Conservation (phyloP, 2,329 filamentous ascomycete genomes). For the Neonectria magnoliae region DNA sequence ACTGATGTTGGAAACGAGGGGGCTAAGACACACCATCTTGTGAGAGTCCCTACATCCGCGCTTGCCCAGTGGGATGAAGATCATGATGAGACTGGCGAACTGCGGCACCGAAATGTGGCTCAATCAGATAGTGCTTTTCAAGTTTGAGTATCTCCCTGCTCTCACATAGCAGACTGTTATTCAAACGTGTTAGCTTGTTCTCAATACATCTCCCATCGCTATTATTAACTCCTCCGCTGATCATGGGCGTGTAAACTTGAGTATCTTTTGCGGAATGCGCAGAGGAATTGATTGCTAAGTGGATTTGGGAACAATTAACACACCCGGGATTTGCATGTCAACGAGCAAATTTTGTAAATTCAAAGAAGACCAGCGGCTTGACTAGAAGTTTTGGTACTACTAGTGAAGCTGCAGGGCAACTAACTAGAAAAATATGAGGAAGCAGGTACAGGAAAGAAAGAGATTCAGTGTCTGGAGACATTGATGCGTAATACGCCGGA, state of each 20-base stretch:
- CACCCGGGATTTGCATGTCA: background rate
- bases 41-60: conserved; percentile 63
- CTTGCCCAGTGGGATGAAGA: conserved; percentile 64
- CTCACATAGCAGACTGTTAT: background rate
- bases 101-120: conserved; percentile 7
- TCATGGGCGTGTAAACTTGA: too few species aligned
- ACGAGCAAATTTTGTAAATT: background rate
- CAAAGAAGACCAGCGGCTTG: background rate
- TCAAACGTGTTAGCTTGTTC: background rate
- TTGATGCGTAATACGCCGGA: background rate
- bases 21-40: conserved; percentile 56
- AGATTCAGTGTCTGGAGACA: background rate
- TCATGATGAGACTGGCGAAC: conserved; percentile 60
- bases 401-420: background rate
- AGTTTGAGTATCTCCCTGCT: background rate
- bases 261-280: too few species aligned
- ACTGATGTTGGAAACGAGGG: conserved; percentile 52
- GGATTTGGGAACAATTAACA: too few species aligned
- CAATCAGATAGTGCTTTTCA: background rate
- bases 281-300: too few species aligned
- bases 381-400: background rate
- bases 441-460: background rate
- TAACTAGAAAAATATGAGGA: background rate
- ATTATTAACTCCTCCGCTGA: too few species aligned
- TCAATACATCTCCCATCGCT: too few species aligned